Base-by-base conservation (phyloP, 352 stramenopile genomes). In the Globisporangium radiosum region DNA sequence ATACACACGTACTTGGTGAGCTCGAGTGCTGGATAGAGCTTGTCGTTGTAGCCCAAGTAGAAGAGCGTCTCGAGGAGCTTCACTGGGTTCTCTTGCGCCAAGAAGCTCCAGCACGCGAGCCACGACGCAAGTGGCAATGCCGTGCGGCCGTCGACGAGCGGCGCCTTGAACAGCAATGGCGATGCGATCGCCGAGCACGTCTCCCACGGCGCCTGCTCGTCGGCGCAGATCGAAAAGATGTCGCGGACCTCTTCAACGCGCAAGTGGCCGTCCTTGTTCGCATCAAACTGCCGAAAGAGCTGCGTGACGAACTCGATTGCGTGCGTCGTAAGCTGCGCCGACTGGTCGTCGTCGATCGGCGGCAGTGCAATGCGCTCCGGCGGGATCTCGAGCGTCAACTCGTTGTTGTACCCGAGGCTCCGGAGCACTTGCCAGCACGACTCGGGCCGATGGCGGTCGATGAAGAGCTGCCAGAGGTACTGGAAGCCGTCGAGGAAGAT, bases 381-480 rank as follows among this genome's bases (percentile, higher is more conserved):
- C 3, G 84, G 82, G 49, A 94, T 90, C 59, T 90, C 79, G n/a
- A 93, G 63, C 11, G 86, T 59, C 40, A 94, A 63, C 5, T 88
- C 76, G 37, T 94, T 90, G 62, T 77, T 88, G 75, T 94, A 94
- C 42, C 82, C 85, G 40, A 94, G 67, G 62, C 72, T 85, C 10
- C 85, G 82, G 52, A 94, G 65, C 47, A 92, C 83, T 59, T 93
- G 84, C 88, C 88, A 96, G 65, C 85, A 89, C 11, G 78, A 89
- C 71, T 96, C 88, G n/a, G 87, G 84, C 2, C 87, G 83, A 51
- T 93, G 91, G 55, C 86, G 86, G 56, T 94, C 78, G 61, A 96
- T 94, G 70, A 95, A 95, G 51, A 94, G 60, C 68, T 91, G 81
- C 78, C 85, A 94, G 43, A 96, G 61, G 61, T 88, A 87, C 44